phyloP scores from a whole-genome alignment of 139 green algal genomes.

The Tetratostichococcus sp. region DNA sequence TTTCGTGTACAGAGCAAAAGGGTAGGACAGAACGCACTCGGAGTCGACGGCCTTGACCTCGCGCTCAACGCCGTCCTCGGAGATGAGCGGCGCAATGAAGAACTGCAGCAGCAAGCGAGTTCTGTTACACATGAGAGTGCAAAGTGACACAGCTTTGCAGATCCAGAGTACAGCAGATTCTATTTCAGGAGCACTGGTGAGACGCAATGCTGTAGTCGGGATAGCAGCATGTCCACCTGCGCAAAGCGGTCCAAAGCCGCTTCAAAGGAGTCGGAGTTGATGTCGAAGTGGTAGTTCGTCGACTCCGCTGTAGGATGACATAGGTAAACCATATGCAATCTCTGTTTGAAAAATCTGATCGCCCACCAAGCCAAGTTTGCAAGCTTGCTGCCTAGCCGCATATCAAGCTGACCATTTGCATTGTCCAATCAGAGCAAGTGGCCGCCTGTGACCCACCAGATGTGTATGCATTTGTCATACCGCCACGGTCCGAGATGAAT shows the following conservation, averaged over 20 bases:
- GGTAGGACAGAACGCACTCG: too few relatives aligned
- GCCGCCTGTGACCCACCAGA: slow-evolving; percentile 23
- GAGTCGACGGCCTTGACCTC: slow-evolving; percentile 78
- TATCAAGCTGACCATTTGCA: too few relatives aligned
- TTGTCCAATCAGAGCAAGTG: too few relatives aligned
- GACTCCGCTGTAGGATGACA: slow-evolving; percentile 27
- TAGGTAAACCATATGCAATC: too few relatives aligned
- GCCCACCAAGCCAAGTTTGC: too few relatives aligned
- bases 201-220: background rate
- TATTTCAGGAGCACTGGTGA: too few relatives aligned
- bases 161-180: too few relatives aligned
- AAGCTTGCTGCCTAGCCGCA: too few relatives aligned
- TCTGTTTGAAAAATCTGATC: too few relatives aligned
- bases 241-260: slow-evolving; percentile 69
- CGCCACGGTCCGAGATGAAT: slow-evolving; percentile 65
- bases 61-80: slow-evolving; percentile 64
- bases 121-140: too few relatives aligned
- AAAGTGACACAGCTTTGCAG: too few relatives aligned
- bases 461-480: slow-evolving; percentile 88
- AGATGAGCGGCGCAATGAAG: slow-evolving; percentile 85
- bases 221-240: slow-evolving; percentile 10
- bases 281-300: slow-evolving; percentile 93
- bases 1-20: too few relatives aligned
- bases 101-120: slow-evolving; percentile 63
- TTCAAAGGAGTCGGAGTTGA: slow-evolving; percentile 70